Evolutionary conservation across 352 stramenopile genomes (phyloP).

Genomic region (Plasmopara viticola): DNA sequence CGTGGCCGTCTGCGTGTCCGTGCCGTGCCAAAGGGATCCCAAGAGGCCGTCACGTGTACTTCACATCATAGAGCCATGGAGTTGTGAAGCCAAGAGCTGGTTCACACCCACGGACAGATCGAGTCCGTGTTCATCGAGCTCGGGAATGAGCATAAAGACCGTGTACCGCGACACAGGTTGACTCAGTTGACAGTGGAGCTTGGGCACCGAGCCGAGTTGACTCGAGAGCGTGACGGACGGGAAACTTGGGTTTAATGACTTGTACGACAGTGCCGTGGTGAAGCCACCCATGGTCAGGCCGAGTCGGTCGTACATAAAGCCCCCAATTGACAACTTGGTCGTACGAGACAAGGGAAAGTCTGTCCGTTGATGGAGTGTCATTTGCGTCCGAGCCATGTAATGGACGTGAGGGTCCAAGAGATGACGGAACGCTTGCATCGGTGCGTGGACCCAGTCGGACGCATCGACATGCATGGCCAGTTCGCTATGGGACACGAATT

Average conservation of each 20-base stretch:
- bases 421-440: conserved; percentile 48
- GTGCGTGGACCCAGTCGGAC: conserved; percentile 55
- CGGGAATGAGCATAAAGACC: conserved; percentile 66
- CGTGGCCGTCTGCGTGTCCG: conserved; percentile 31
- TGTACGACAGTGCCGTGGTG: conserved; percentile 57
- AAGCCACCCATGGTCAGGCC: conserved; percentile 67
- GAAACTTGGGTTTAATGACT: conserved; percentile 53
- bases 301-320: conserved; percentile 81
- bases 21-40: conserved; percentile 49
- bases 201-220: conserved; percentile 74
- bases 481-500: conserved; percentile 78
- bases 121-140: conserved; percentile 64
- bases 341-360: conserved; percentile 50
- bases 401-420: conserved; percentile 40
- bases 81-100: conserved; percentile 48
- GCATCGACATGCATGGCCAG: conserved; percentile 78
- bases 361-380: conserved; percentile 76
- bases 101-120: conserved; percentile 70
- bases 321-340: conserved; percentile 59
- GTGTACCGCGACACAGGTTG: conserved; percentile 68
- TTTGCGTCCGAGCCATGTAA: conserved; percentile 60
- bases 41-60: conserved; percentile 72
- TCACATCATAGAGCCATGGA: conserved; percentile 77
- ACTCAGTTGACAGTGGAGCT: conserved; percentile 65
- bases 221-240: conserved; percentile 55